Evolutionary conservation across 2,329 filamentous ascomycete species (phyloP), one percentile per base, ranked within the genome.

Genomic region (Amphichorda felina): DNA sequence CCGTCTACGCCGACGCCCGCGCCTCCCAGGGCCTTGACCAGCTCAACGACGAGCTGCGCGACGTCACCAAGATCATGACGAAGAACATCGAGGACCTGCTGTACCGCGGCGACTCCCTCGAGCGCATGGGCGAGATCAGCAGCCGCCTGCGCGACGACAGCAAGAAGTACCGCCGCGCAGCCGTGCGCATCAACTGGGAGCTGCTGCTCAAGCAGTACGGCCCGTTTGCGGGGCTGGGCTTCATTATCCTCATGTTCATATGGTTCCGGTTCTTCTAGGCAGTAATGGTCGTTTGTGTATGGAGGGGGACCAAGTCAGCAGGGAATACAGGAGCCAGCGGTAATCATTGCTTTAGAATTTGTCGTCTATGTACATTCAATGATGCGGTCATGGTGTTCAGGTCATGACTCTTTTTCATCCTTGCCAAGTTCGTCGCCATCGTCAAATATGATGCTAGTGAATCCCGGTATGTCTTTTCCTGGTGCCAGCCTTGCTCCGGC

Each of bases 71-170:
- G 64, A 88, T 98, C 53, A 98, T 98, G 93, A 96, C 88, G 38
- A 96, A 96, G 75, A 98, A 98, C 59, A 96, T 98, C 47, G 91
- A 98, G 68, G 91, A 98, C 58, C 64, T 98, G 53, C 66, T 98
- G 36, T 98, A 98, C 57, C 71, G 93, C 42, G 91, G 91, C 19
- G 91, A 98, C 56, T 91, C 80, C 50, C 63, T 98, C 46, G 91
- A 98, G 63, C 75, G 87, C 50, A 98, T 98, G 91, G 89, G 91
- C 41, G 89, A 96, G 64, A 82, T 95, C 54, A 93, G 83, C 50
- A 82, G 77, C 38, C 69, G 89, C 42, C 61, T 98, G 55, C 70
- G 85, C 43, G 91, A 98, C 55, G 91, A 98, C 54, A 91, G 82
- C 56, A 85, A 81, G 59, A 96, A 94, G 63, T 98, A 98, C 63